Evolutionary conservation across 2,329 filamentous ascomycete genomes (phyloP).

Genomic region (Aureobasidium musti): DNA sequence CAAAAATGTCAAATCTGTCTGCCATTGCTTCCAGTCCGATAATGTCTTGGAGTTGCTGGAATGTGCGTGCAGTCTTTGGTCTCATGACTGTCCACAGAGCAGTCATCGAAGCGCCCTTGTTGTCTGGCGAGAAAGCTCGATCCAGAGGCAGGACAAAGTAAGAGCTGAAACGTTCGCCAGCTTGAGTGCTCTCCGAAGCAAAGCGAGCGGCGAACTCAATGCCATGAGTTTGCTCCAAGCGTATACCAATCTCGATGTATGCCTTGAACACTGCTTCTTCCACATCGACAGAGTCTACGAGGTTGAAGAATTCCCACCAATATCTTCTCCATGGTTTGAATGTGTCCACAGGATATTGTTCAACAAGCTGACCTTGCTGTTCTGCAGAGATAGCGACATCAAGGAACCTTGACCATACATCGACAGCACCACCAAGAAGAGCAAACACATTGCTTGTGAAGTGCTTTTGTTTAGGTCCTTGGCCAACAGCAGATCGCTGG

Average conservation of each 20-base stretch:
- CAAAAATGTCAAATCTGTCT: constrained; percentile 48
- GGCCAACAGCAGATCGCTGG: constrained; percentile 33
- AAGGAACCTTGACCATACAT: constrained; percentile 22
- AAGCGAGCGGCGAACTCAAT: constrained; percentile 16
- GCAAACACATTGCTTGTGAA: constrained; percentile 17
- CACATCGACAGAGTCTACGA: constrained; percentile 48
- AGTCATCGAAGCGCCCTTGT: constrained; percentile 29
- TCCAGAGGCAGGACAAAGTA: constrained; percentile 23
- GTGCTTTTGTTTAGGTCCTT: constrained; percentile 32
- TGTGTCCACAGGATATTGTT: background rate
- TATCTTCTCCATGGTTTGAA: constrained; percentile 43
- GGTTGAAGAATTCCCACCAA: constrained; percentile 53
- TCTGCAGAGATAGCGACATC: background rate
- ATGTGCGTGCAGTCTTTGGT: constrained; percentile 55
- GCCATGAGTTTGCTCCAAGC: constrained; percentile 9
- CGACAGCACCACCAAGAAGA: constrained; percentile 9
- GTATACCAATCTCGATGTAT: constrained; percentile 48
- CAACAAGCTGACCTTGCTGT: background rate
- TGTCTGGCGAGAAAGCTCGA: constrained; percentile 21
- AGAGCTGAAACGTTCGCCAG: constrained; percentile 1
- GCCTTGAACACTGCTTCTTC: constrained; percentile 58
- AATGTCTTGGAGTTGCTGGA: constrained; percentile 44
- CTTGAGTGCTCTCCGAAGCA: background rate
- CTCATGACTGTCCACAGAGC: constrained; percentile 64
- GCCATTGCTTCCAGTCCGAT: constrained; percentile 50